Percentiles rank a stretch among this genome's conserved stretches.
Evolutionary conservation across 2,329 filamentous ascomycete species (phyloP).

Genomic region (Penicillium sp.): DNA sequence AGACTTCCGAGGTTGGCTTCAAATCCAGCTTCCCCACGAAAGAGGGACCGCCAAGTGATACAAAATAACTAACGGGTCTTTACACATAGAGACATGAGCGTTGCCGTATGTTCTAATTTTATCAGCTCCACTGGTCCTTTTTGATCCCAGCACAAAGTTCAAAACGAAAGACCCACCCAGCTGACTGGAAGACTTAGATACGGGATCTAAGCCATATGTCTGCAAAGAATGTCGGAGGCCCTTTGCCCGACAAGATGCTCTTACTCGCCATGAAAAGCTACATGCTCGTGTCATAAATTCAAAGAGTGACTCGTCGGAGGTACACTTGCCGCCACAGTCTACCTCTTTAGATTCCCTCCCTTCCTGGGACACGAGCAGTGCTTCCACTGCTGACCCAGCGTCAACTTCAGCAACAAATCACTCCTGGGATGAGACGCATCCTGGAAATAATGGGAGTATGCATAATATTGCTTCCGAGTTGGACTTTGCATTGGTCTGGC

Average conservation of each 20-base stretch:
- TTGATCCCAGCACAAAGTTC: too few species aligned
- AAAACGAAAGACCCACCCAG: slow-evolving; percentile 3
- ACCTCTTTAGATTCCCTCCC: slow-evolving; percentile 22
- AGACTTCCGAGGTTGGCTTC: neutral
- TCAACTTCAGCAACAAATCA: slow-evolving; percentile 24
- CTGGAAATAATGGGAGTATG: slow-evolving; percentile 18
- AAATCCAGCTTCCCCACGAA: slow-evolving; percentile 13
- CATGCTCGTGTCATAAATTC: slow-evolving; percentile 34
- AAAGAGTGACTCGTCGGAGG: slow-evolving; percentile 19
- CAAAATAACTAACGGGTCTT: slow-evolving; percentile 8
- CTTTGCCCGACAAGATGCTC: slow-evolving; percentile 47
- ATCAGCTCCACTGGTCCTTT: neutral
- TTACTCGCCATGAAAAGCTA: slow-evolving; percentile 47
- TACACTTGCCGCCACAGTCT: slow-evolving; percentile 16
- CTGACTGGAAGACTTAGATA: slow-evolving; percentile 35
- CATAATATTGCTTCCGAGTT: slow-evolving; percentile 33
- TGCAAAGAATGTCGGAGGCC: slow-evolving; percentile 44
- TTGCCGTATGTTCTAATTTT: slow-evolving; percentile 37
- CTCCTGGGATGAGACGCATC: slow-evolving; percentile 27
- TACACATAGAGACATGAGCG: slow-evolving; percentile 44
- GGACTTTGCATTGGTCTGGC: slow-evolving; percentile 48
- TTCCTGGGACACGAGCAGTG: slow-evolving; percentile 28
- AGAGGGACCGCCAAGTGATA: slow-evolving; percentile 2
- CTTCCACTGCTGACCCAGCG: slow-evolving; percentile 18
- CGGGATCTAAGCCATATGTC: slow-evolving; percentile 43